These are phyloP conservation scores for Halenospora varia DNA, from an alignment of 495 filamentous ascomycete genomes.

Conservation along the genomic window DNA sequence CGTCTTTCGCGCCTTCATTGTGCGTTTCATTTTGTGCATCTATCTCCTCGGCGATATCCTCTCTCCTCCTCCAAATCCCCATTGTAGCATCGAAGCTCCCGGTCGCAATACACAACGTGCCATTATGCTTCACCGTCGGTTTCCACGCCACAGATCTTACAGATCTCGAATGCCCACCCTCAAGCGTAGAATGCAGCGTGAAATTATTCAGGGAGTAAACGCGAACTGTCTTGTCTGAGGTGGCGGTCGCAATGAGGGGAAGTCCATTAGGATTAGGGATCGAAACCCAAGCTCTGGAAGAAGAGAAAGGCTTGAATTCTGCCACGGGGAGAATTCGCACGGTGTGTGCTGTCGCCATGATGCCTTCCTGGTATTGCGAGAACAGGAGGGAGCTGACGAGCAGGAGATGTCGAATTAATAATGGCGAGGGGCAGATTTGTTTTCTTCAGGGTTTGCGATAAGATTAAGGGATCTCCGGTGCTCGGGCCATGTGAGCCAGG, in stretches of 20 bases:
- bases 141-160: constrained; percentile 83
- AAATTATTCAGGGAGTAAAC: constrained; percentile 83
- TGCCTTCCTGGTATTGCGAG: not conserved
- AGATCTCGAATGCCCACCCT: constrained; percentile 85
- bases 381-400: not conserved
- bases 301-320: constrained; percentile 60
- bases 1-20: constrained; percentile 16
- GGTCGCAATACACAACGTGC: constrained; percentile 76
- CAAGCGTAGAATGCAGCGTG: constrained; percentile 69
- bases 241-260: constrained; percentile 84
- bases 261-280: constrained; percentile 74
- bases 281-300: constrained; percentile 79
- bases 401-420: constrained; percentile 22
- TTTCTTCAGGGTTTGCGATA: constrained; percentile 3
- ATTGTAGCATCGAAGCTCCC: constrained; percentile 89
- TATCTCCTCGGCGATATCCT: constrained; percentile 29
- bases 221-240: constrained; percentile 77
- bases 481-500: not conserved
- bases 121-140: constrained; percentile 46
- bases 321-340: constrained; percentile 7
- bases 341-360: not conserved
- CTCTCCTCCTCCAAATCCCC: constrained; percentile 76
- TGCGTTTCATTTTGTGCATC: constrained; percentile 8
- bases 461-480: not conserved
- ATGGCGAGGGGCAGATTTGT: constrained; percentile 22